phyloP scores from a whole-genome alignment of 139 green algal genomes.

The Haematococcus sp. region DNA sequence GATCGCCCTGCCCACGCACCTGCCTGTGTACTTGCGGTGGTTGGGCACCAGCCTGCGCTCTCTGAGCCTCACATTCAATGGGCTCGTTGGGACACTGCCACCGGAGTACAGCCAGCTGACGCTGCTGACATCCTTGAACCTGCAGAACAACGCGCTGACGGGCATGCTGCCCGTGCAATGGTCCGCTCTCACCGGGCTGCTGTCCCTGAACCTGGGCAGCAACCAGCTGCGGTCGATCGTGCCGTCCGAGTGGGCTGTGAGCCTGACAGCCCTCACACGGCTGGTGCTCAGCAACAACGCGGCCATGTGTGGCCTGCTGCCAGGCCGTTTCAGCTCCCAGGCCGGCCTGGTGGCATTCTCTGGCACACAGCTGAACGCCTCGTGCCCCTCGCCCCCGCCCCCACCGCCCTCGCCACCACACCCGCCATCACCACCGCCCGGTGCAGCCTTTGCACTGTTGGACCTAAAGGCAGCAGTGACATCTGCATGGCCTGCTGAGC shows the following conservation, averaged over 20 bases:
- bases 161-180: background rate
- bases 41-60: too few relatives aligned
- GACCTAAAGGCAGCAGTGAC: background rate
- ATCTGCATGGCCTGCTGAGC: background rate
- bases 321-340: background rate
- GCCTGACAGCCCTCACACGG: background rate
- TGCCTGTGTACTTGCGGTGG: too few relatives aligned
- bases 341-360: background rate
- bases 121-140: background rate
- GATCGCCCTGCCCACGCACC: too few relatives aligned
- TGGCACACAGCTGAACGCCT: background rate
- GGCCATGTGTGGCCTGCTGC: conserved; percentile 10
- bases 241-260: background rate
- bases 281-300: conserved; percentile 18
- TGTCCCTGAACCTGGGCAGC: background rate
- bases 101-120: background rate
- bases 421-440: background rate
- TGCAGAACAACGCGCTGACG: background rate
- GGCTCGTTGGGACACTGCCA: background rate
- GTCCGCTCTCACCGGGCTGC: background rate
- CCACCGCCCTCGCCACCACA: conserved; percentile 1
- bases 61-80: too few relatives aligned
- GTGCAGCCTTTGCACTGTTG: background rate
- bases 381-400: background rate
- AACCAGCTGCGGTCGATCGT: conserved; percentile 1